phyloP scores from a whole-genome alignment of 1,139 yeast species.

The Scheffersomyces cryptocercus region DNA sequence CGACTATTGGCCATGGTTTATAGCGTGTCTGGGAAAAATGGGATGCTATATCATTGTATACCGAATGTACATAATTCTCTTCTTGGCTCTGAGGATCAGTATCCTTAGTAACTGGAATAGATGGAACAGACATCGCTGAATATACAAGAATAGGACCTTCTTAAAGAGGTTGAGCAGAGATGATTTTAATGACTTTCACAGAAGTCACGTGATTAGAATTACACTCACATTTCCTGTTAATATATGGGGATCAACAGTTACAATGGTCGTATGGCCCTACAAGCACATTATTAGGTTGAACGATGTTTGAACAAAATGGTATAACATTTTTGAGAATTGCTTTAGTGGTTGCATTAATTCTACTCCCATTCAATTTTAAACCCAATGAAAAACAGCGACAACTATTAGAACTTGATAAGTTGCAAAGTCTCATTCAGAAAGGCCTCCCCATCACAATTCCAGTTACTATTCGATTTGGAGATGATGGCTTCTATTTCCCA shows the following conservation, averaged over 20 bases:
- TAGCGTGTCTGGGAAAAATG: slow-evolving; percentile 93
- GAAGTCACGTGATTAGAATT: too few relatives aligned
- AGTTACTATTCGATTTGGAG: slow-evolving; percentile 34
- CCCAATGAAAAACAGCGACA: neutral
- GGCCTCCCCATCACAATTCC: slow-evolving; percentile 21
- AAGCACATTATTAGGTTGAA: too few relatives aligned
- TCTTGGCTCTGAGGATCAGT: slow-evolving; percentile 62
- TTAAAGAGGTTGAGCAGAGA: too few relatives aligned
- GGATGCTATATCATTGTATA: slow-evolving; percentile 86
- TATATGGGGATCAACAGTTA: too few relatives aligned
- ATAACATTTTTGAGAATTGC: neutral
- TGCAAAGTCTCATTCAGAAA: slow-evolving; percentile 11
- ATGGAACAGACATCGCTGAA: slow-evolving; percentile 31
- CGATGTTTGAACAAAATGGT: too few relatives aligned
- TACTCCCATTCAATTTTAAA: too few relatives aligned
- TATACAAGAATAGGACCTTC: neutral
- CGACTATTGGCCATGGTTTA: slow-evolving; percentile 98
- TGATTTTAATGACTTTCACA: too few relatives aligned
- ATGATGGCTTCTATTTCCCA: slow-evolving; percentile 45
- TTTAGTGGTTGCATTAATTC: neutral
- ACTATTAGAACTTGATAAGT: neutral
- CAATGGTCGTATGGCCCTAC: too few relatives aligned
- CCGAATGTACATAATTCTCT: slow-evolving; percentile 78
- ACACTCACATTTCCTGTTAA: too few relatives aligned
- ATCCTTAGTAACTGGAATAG: slow-evolving; percentile 27